Base-by-base conservation (phyloP, 2,329 filamentous ascomycete genomes). In the Diaporthe nobilis region DNA sequence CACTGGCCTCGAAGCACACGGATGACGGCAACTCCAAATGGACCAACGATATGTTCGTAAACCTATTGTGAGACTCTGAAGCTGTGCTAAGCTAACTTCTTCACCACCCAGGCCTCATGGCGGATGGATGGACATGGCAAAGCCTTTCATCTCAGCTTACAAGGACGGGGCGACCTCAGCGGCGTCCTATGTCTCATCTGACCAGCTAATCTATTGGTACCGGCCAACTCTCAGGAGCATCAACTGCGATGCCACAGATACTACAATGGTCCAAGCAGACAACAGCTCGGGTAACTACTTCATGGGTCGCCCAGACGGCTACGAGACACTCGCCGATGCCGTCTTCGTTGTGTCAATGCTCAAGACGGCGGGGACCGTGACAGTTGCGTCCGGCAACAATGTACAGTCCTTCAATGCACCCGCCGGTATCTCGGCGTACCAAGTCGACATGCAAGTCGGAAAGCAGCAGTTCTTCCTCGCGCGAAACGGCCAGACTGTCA, bases 151-250 rank as follows among this genome's bases (percentile, higher is more conserved):
- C 76, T 83, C 86, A 0, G 88, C 89, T 0, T 90, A 86, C 81
- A 88, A 90, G 78, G 86, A 84, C 65, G 87, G 86, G 17, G 83
- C 82, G 3, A 84, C 80, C 39, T 80, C 82, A 2, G 81, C 82
- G 13, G 76, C 80, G 71, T 37, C 51, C 31, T 77, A 86, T 81
- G 87, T 90, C 77, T 81, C 82, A 49, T 81, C 85, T 15, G 89
- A 91, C 31, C 84, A 88, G 80, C 80, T 90, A 20, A 81, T 89
- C 44, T 90, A 90, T 83, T 91, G 89, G 89, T 90, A 89, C 81
- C 85, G 89, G 1, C 88, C 88, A 2, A 88, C 86, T 1, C 85
- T 85, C 1, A 86, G 84, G 76, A 75, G 77, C 15, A 79, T 88
- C 47, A 79, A 88, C 79, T 90, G 89, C 80, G 87, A 89, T 75